Evolutionary conservation across 2,329 filamentous ascomycete species (phyloP).

Genomic region (Erysiphe neolycopersici): DNA sequence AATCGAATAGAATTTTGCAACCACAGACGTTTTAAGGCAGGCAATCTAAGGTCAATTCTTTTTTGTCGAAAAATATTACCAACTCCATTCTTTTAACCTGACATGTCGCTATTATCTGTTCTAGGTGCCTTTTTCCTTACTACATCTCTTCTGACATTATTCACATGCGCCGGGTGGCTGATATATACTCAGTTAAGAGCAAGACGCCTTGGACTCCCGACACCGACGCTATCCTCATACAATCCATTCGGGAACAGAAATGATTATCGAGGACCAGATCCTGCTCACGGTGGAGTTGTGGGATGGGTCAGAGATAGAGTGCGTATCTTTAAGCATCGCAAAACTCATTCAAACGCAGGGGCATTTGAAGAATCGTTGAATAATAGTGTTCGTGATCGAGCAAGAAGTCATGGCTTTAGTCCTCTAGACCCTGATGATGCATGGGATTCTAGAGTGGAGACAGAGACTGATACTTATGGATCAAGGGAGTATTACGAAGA

Average conservation of each 20-base stretch:
- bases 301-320: constrained; percentile 50
- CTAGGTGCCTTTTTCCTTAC: constrained; percentile 49
- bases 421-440: constrained; percentile 59
- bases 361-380: constrained; percentile 36
- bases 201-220: constrained; percentile 45
- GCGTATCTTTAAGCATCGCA: constrained; percentile 34
- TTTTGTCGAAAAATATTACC: too few relatives aligned
- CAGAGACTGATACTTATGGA: constrained; percentile 39
- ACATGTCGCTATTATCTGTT: constrained; percentile 31
- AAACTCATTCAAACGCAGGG: constrained; percentile 37
- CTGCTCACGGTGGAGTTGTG: constrained; percentile 33
- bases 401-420: constrained; percentile 30
- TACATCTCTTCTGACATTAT: constrained; percentile 28
- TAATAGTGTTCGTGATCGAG: constrained; percentile 14
- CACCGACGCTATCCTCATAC: constrained; percentile 38
- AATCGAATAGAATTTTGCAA: too few relatives aligned
- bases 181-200: constrained; percentile 47
- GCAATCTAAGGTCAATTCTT: too few relatives aligned
- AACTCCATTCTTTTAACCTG: too few relatives aligned
- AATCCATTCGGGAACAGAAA: constrained; percentile 31
- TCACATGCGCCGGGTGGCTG: constrained; percentile 35
- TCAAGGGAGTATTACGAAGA: constrained; percentile 45
- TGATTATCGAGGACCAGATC: constrained; percentile 17
- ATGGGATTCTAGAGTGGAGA: constrained; percentile 58
- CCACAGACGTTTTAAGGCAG: too few relatives aligned